Conservation (phyloP, 164 flowering plant species). For the Houttuynia cordata region DNA sequence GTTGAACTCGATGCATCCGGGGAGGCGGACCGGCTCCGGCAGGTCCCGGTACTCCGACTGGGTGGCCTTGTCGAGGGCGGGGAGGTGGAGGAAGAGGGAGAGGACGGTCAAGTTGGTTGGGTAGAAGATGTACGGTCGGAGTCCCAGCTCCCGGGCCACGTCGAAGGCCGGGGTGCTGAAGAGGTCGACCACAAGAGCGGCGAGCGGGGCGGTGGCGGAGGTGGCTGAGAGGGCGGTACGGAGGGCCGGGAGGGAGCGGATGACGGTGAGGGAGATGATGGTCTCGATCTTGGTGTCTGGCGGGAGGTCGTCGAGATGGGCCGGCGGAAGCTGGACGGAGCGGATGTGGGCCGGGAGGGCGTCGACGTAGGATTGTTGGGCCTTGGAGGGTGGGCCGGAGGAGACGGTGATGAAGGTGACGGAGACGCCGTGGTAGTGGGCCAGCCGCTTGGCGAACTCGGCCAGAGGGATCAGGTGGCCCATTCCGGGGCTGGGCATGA, state of each 20-base stretch:
- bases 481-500: slow-evolving; percentile 32
- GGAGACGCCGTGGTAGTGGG: slow-evolving; percentile 10
- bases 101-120: slow-evolving; percentile 22
- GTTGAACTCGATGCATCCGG: slow-evolving; percentile 23
- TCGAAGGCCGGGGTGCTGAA: slow-evolving; percentile 29
- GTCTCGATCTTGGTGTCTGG: slow-evolving; percentile 15
- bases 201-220: slow-evolving; percentile 1
- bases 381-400: slow-evolving; percentile 10
- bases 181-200: slow-evolving; percentile 27
- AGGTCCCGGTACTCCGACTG: slow-evolving; percentile 19
- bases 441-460: slow-evolving; percentile 29
- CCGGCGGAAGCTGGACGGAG: slow-evolving; percentile 21
- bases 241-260: slow-evolving; percentile 25
- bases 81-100: slow-evolving; percentile 18
- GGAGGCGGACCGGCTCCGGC: slow-evolving; percentile 17
- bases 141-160: slow-evolving; percentile 19
- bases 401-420: slow-evolving; percentile 25
- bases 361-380: slow-evolving; percentile 12
- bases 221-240: slow-evolving; percentile 20
- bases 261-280: slow-evolving; percentile 16
- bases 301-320: slow-evolving; percentile 16
- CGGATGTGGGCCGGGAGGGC: slow-evolving; percentile 18
- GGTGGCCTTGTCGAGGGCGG: slow-evolving; percentile 15
- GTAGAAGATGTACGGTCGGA: slow-evolving; percentile 29
- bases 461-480: slow-evolving; percentile 40